Conservation (phyloP, 495 filamentous ascomycete species). For the Neurospora cerealis region DNA sequence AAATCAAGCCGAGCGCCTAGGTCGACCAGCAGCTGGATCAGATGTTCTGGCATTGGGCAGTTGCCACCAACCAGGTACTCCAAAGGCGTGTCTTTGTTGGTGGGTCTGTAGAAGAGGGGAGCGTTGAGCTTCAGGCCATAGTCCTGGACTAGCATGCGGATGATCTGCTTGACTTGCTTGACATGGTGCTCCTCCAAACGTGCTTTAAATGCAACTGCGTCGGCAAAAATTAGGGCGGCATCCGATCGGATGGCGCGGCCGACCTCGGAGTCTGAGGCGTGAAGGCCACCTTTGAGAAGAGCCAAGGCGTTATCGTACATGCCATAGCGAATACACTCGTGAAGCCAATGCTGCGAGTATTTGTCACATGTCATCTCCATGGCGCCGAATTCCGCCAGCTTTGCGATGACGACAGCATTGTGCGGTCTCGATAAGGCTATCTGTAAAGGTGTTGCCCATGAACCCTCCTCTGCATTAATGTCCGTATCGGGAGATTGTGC, state of each 20-base stretch:
- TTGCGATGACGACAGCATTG: background rate
- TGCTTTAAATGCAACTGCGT: background rate
- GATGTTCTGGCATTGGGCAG: background rate
- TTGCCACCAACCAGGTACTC: background rate
- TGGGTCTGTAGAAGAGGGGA: background rate
- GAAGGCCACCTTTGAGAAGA: background rate
- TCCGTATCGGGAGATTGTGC: background rate
- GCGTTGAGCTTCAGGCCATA: background rate
- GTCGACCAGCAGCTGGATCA: background rate
- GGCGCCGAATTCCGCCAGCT: background rate
- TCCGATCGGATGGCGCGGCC: background rate
- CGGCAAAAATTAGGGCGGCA: background rate
- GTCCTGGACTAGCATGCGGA: background rate
- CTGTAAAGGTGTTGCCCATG: background rate
- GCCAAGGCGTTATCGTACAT: background rate
- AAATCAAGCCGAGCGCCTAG: background rate
- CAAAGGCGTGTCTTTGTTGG: background rate
- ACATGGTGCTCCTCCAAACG: background rate
- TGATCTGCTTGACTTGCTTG: background rate
- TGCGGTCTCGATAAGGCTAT: background rate
- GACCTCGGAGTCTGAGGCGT: background rate
- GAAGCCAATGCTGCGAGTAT: background rate
- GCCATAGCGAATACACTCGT: background rate
- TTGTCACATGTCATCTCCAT: background rate
- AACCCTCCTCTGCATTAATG: background rate